A percentile compares a stretch with the other conserved stretches of the same genome.
These are phyloP conservation scores for Triticum turgidum DNA, from an alignment of 176 grass and related monocot genomes.

Conservation along the genomic window DNA sequence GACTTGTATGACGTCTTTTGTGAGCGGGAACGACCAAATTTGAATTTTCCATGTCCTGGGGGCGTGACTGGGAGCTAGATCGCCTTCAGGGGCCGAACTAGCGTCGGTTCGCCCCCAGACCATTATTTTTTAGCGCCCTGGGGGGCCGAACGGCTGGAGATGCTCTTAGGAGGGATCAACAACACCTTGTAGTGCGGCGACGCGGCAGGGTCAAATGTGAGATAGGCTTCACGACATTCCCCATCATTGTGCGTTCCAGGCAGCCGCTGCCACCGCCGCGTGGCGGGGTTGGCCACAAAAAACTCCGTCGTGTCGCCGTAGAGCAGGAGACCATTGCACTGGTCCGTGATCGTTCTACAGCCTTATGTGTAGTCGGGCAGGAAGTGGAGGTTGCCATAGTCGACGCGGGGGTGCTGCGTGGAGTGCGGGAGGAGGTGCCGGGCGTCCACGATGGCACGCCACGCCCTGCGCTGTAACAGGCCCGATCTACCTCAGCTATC, in stretches of 20 bases:
- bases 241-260: background rate
- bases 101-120: no score
- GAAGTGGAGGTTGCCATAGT: constrained; percentile 1
- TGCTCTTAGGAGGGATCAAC: background rate
- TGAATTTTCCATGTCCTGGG: no score
- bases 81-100: no score
- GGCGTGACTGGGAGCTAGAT: no score
- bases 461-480: background rate
- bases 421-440: background rate
- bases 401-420: background rate
- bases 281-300: background rate
- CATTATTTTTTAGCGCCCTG: no score
- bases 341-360: background rate
- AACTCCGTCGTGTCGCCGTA: background rate
- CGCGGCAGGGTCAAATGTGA: background rate
- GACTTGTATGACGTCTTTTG: no score
- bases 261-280: background rate
- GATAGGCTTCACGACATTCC: background rate
- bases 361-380: background rate
- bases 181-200: background rate
- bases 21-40: no score
- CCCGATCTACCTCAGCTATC: no score
- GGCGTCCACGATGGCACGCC: background rate
- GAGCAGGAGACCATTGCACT: background rate
- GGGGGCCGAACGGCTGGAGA: no score